Evolutionary conservation across 257 asterid species (phyloP), one percentile per base, ranked within the genome.

Genomic region (Mentha longifolia): DNA sequence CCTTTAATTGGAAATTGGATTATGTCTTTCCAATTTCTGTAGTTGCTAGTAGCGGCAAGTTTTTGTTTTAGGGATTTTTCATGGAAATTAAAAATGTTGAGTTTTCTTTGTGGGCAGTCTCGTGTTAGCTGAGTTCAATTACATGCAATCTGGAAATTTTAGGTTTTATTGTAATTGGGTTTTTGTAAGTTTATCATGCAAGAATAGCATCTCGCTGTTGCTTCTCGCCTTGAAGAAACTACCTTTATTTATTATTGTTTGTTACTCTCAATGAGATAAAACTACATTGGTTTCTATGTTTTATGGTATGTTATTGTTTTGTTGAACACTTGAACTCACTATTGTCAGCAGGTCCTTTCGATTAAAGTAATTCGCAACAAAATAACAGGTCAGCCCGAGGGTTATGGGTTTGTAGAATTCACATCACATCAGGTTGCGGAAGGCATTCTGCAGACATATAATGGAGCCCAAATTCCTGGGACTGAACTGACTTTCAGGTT

Each of bases 321-420:
- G 42, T 65, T 41, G 59, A 30, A 72, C 52, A 61, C 41, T 65
- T 41, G 60, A 11, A 52, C 57, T 52, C 31, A 25, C 60, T 67
- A 58, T 57, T 70, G 43, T 46, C 49, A 35, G 74, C 88, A 93
- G 97, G 97, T 93, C 10, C 89, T 91, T 46, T 93, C 98, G 0
- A 87, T 87, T 54, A 93, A 93, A 84, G 98, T 91, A 37, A 93
- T 91, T 75, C 87, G 97, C 33, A 93, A 89, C 88, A 93, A 91
- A 82, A 75, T 89, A 67, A 91, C 98, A 1, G 96, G 96, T 5
- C 97, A 88, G 47, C 97, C 97, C 0, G 98, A 93, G 83, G 98
- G 98, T 62, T 93, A 93, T 43, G 98, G 98, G 13, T 93, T 93
- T 73, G 97, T 93, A 61, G 98, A 93, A 83, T 91, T 93, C 59